Base-by-base conservation (phyloP, 306 rosid species). In the Prunus armeniaca region DNA sequence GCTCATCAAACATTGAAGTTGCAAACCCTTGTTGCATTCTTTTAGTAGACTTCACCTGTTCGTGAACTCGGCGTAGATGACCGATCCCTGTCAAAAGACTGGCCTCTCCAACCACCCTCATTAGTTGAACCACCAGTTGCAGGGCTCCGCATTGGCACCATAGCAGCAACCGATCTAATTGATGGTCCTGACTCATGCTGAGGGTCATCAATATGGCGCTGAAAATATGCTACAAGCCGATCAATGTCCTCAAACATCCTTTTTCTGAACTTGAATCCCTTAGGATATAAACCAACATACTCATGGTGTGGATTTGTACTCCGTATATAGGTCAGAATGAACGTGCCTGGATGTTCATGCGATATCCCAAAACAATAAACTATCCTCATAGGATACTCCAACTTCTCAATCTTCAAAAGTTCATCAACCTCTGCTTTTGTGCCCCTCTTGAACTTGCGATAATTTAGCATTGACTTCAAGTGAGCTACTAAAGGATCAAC, bases 111-210 rank as follows among this genome's bases (percentile, higher is more conserved):
- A 57, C 92, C 91, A 86, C 96, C 92, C 61, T 92, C 98, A 56
- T 73, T 81, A 15, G 84, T 80, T 58, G 97, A 87, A 79, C 93
- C 91, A 61, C 97, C 97, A 72, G 91, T 67, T n/a, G 97, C 96
- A 69, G 98, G 99, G 82, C 99, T 95, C 74, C 99, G 88, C 93
- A 95, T 95, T 13, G 98, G 99, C 45, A 95, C 99, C 97, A 91
- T 90, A 19, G 99, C 99, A 84, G 99, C 98, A 32, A 95, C 91
- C 22, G 99, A 95, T 86, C 99, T 92, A 57, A 95, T 89, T 62
- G 99, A 95, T 34, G 91, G 99, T 15, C 93, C 88, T 1, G 93
- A 86, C 55, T 89, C 96, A 83, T 86, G 86, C 77, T 80, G 93
- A 50, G 96, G 90, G 81, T 92, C 99, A 84, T 95, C 98, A 18